Base-by-base conservation (phyloP, 345 rosid species). In the Tarenaya hassleriana region DNA sequence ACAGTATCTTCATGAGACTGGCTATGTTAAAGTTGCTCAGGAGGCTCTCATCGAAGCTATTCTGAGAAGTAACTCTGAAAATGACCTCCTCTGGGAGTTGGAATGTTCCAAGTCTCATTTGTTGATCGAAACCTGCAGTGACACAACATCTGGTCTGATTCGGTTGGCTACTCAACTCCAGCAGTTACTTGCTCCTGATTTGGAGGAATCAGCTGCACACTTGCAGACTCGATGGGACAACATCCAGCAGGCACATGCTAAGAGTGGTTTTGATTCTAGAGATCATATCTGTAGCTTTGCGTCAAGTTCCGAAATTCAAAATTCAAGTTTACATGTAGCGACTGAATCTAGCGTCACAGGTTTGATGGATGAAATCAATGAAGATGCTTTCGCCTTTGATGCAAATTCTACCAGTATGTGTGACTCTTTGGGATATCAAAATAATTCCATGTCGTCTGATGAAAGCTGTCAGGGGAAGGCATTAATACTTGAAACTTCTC, bases 131-230 rank as follows among this genome's bases (percentile, higher is more conserved):
- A 83, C 96, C 66, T 88, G 98, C 76, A 76, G 77, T 65, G 97
- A 92, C 61, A 85, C 90, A 21, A 92, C 95, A 16, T 62, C 60
- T 57, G 97, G 80, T 62, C 70, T 92, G 74, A 82, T 80, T 52
- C 67, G 67, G 41, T 75, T 92, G 82, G 84, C 71, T 51, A 56
- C 82, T 18, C 98, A 85, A 69, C 78, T 92, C 46, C 96, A 85
- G 64, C 82, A 74, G 72, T 63, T 92, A 47, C 67, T 83, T 74
- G 96, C 94, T 50, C 98, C 98, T 60, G 90, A 85, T 56, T 46
- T 81, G 68, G 98, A 92, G 80, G 94, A 85, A 71, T 77, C 94
- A 27, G 62, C 80, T 62, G 78, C 77, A 58, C 94, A 88, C 74
- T 62, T 92, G 64, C 98, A 92, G 74, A 71, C 73, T 54, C 77